Evolutionary conservation across 139 green algal species (phyloP), one percentile per base, ranked within the genome.

Genomic region (Chlamydomonas urium): DNA sequence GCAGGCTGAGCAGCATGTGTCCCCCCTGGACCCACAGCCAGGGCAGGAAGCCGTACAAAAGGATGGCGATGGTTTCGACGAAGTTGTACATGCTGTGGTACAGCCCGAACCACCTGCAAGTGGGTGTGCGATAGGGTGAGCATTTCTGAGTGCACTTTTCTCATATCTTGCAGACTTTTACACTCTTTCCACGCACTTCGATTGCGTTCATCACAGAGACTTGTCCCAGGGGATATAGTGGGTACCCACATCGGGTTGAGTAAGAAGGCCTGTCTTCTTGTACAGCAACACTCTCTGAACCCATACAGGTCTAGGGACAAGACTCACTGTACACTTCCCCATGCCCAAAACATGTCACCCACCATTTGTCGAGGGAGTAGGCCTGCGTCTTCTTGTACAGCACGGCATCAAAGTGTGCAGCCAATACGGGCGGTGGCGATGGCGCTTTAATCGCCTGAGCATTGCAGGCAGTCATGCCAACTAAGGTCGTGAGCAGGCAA

Each of bases 281-380:
- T n/a, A n/a, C n/a, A n/a, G n/a, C n/a, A n/a, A n/a, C n/a, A n/a
- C n/a, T n/a, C n/a, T n/a, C n/a, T n/a, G n/a, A n/a, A n/a, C n/a
- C n/a, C n/a, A n/a, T n/a, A n/a, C n/a, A n/a, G n/a, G n/a, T n/a
- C n/a, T n/a, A n/a, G n/a, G n/a, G n/a, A n/a, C n/a, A n/a, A n/a
- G n/a, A n/a, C n/a, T n/a, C n/a, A n/a, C n/a, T n/a, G n/a, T n/a
- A n/a, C n/a, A n/a, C n/a, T n/a, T n/a, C n/a, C n/a, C n/a, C n/a
- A n/a, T n/a, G n/a, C n/a, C n/a, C n/a, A n/a, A n/a, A n/a, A n/a
- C n/a, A n/a, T n/a, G n/a, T n/a, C 1, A 34, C 63, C 23, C 59
- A 85, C 84, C 80, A 86, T 62, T 92, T 93, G 72, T 92, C 89
- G 6, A 90, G 28, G n/a, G 84, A 81, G 75, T 94, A 94, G 0